A percentile compares a stretch with the other conserved stretches of the same genome.
These are phyloP conservation scores for Yamadazyma tumulicola DNA, from an alignment of 805 yeast genomes.

Conservation along the genomic window DNA sequence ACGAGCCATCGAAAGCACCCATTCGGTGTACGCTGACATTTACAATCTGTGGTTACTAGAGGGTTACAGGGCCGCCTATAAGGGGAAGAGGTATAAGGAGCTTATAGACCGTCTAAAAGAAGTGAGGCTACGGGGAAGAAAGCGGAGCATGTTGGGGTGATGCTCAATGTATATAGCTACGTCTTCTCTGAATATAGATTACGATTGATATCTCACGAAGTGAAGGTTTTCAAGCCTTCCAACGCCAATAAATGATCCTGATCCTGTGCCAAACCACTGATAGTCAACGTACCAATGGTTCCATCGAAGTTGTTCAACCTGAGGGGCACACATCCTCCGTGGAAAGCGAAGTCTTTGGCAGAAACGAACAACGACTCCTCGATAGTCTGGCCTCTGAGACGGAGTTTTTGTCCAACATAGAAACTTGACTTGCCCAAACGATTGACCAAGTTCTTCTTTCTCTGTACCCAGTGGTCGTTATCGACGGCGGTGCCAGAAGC, in stretches of 20 bases:
- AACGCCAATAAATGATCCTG: conserved; percentile 52
- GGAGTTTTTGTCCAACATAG: conserved; percentile 43
- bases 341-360: conserved; percentile 44
- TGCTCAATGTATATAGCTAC: not conserved
- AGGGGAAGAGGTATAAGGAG: conserved; percentile 42
- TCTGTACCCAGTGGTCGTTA: conserved; percentile 51
- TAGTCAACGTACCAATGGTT: conserved; percentile 47
- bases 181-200: not conserved
- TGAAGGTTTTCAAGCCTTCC: conserved; percentile 20
- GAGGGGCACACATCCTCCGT: conserved; percentile 58
- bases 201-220: not conserved
- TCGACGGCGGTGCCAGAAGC: conserved; percentile 40
- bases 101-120: conserved; percentile 67
- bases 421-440: conserved; percentile 49
- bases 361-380: conserved; percentile 39
- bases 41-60: conserved; percentile 70
- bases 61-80: conserved; percentile 51
- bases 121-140: conserved; percentile 88
- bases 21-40: conserved; percentile 62
- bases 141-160: conserved; percentile 86
- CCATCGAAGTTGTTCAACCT: conserved; percentile 31
- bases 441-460: conserved; percentile 47
- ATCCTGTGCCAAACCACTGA: conserved; percentile 54
- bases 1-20: conserved; percentile 87
- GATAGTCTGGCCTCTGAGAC: conserved; percentile 29